Conservation (phyloP, 345 rosid species). For the Camelina hispida region DNA sequence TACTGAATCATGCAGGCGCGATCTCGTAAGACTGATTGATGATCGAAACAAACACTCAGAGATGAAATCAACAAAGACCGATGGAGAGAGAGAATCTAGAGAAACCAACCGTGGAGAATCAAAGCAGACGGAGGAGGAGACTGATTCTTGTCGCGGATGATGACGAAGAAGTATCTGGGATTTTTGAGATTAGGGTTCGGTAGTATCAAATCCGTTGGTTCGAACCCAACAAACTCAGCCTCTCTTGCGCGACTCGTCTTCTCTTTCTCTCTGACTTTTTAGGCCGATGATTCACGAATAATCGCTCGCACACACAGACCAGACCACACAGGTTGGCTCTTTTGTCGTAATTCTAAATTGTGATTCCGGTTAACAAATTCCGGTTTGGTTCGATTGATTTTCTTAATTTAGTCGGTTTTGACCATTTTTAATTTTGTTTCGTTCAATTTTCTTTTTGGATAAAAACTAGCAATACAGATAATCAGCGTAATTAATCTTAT, state of each 20-base stretch:
- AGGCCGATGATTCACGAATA: conserved; percentile 2
- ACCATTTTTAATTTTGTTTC: not conserved
- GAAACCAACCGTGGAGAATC: conserved; percentile 12
- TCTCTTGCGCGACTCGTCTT: not conserved
- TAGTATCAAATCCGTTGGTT: not conserved
- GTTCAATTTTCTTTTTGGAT: no score
- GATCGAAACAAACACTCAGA: conserved; percentile 20
- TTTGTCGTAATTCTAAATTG: not conserved
- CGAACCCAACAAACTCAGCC: not conserved
- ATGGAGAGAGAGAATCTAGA: not conserved
- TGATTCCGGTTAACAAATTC: not conserved
- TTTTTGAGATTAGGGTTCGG: conserved; percentile 4
- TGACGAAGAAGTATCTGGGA: conserved; percentile 21
- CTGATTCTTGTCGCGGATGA: not conserved
- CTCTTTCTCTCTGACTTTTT: not conserved
- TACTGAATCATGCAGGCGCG: conserved; percentile 17
- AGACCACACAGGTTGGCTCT: not conserved
- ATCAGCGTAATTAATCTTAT: not conserved
- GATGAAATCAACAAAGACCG: not conserved
- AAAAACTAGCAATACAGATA: no score
- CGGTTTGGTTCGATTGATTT: conserved; percentile 1
- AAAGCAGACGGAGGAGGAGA: conserved; percentile 9
- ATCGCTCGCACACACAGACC: conserved; percentile 2
- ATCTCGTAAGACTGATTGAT: not conserved
- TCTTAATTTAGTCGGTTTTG: conserved; percentile 12